phyloP scores from a whole-genome alignment of 2,329 filamentous ascomycete species.

The Exophiala alcalophila region DNA sequence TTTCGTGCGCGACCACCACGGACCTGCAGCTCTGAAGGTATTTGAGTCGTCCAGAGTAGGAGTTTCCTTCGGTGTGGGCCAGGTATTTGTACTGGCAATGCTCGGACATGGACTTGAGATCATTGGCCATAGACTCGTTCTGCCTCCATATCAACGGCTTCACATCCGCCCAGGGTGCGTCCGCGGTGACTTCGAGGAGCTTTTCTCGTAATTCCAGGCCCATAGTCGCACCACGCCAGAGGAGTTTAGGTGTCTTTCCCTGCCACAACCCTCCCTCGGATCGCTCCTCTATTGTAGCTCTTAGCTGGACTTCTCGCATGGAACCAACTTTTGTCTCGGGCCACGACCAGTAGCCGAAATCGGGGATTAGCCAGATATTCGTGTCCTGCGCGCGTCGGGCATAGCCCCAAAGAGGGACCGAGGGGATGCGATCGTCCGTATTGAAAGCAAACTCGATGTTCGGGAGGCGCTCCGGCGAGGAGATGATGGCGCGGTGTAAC shows the following conservation, averaged over 20 bases:
- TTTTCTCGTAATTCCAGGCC: constrained; percentile 39
- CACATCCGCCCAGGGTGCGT: constrained; percentile 49
- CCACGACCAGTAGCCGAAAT: constrained; percentile 56
- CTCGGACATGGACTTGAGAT: constrained; percentile 51
- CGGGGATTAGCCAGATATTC: constrained; percentile 51
- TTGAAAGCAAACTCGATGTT: constrained; percentile 52
- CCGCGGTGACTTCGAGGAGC: constrained; percentile 39
- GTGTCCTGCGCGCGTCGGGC: constrained; percentile 40
- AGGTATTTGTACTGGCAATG: constrained; percentile 56
- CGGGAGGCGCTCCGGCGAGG: constrained; percentile 43
- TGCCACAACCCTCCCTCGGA: constrained; percentile 22
- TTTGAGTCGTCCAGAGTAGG: constrained; percentile 54
- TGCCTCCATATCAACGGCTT: constrained; percentile 42
- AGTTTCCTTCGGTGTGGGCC: constrained; percentile 53
- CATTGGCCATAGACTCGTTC: constrained; percentile 38
- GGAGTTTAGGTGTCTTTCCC: constrained; percentile 45
- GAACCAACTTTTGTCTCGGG: constrained; percentile 47
- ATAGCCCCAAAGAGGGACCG: constrained; percentile 45
- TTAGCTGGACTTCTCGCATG: constrained; percentile 42
- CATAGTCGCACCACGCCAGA: constrained; percentile 49
- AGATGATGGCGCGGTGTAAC: constrained; percentile 48
- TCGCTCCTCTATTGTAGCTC: constrained; percentile 19
- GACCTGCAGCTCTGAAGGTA: constrained; percentile 53
- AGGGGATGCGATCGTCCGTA: constrained; percentile 43
- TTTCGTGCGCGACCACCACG: constrained; percentile 49